Evolutionary conservation across 2,329 filamentous ascomycete species (phyloP).

Genomic region (Leptodontidium sp.): DNA sequence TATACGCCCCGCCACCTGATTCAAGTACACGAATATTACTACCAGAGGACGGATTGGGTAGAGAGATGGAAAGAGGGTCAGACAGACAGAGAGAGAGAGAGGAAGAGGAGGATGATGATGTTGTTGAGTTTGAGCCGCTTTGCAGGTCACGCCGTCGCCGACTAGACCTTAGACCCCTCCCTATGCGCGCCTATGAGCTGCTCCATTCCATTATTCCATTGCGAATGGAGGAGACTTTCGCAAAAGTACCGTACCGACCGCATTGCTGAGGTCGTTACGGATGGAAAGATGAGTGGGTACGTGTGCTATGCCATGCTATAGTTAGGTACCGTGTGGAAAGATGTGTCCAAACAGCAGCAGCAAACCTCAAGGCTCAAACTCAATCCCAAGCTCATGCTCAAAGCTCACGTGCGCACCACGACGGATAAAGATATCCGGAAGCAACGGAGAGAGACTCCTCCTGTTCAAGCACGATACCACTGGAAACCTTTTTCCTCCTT

Average conservation of each 20-base stretch:
- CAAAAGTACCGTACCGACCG: background rate
- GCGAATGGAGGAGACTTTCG: background rate
- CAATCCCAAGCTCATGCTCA: background rate
- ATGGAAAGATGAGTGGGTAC: background rate
- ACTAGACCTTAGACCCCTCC: too few relatives aligned
- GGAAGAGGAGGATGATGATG: background rate
- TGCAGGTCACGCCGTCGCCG: background rate
- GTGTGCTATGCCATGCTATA: too few relatives aligned
- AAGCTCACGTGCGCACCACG: too few relatives aligned
- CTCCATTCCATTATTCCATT: too few relatives aligned
- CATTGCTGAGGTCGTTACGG: slow-evolving; percentile 9
- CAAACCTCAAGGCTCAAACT: background rate
- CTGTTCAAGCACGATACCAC: background rate
- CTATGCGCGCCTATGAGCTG: too few relatives aligned
- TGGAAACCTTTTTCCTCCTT: background rate
- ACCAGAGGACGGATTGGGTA: background rate
- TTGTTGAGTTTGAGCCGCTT: background rate
- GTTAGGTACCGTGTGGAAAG: background rate
- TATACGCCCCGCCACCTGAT: background rate
- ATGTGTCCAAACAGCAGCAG: background rate
- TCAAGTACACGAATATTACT: background rate
- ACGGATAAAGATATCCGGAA: background rate
- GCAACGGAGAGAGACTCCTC: background rate
- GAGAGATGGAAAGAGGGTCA: too few relatives aligned
- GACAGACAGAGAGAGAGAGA: too few relatives aligned